Base-by-base conservation (phyloP, 2,329 filamentous ascomycete genomes). In the Mycosphaerelloides madeirae region DNA sequence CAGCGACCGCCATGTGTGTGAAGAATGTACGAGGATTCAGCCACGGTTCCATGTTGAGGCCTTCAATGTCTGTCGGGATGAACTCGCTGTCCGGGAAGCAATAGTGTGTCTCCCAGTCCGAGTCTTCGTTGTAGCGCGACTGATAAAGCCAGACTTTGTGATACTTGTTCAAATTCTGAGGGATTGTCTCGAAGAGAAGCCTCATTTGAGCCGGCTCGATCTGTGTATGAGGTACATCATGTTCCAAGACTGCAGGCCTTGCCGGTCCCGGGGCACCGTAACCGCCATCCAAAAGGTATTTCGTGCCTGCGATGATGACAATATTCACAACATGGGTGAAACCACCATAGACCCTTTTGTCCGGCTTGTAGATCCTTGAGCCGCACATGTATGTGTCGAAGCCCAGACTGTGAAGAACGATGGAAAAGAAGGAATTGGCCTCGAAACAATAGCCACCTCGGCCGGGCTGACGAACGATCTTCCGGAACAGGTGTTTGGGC, bases 51-150 rank as follows among this genome's bases (percentile, higher is more conserved):
- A 71, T 76, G 63, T 80, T 85, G 68, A 83, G 70, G 1, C 80
- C 65, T 15, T 69, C 70, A 56, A 80, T 84, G 62, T 86, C 83
- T 19, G 65, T 59, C 3, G 72, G 73, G 16, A 77, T 60, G 62
- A 84, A 85, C 63, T 85, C 82, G 15, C 76, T 65, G 43, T 84
- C 79, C 2, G 75, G 73, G 61, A 87, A 89, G 48, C 74, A 77
- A 62, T 86, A 87, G 47, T 72, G 76, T 1, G 76, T 67, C 22
- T 72, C 67, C 78, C 82, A 89, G 2, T 71, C 67, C 32, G 63
- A 66, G 1, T 72, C 64, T 0, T 64, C 41, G 14, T 31, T 16
- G 31, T 29, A 42, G 49, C 41, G 62, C 47, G 62, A 55, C 43
- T 72, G 64, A 41, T 67, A 71, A 2, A 71, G 62, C 70, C 70